Evolutionary conservation across 2,329 filamentous ascomycete species (phyloP).

Genomic region (Trichoderma pleuroti): DNA sequence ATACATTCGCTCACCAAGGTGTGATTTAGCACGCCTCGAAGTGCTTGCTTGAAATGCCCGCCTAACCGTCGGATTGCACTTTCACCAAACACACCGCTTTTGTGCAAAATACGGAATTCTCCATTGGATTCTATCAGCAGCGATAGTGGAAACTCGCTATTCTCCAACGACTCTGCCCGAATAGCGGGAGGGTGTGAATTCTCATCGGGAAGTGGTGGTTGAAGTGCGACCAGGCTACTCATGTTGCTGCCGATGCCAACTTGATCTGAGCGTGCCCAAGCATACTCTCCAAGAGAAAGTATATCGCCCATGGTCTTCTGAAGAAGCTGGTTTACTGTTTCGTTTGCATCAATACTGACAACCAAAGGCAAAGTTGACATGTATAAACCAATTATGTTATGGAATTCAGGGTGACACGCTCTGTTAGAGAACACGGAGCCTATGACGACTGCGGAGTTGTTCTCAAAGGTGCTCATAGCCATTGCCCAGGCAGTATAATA

Average conservation of each 20-base stretch:
- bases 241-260: background rate
- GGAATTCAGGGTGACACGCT: background rate
- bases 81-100: background rate
- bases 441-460: background rate
- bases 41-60: constrained; percentile 10
- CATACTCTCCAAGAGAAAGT: background rate
- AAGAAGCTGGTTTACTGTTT: background rate
- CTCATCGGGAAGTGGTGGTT: constrained; percentile 1
- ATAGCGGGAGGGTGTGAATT: background rate
- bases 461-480: constrained; percentile 6
- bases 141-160: background rate
- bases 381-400: constrained; percentile 5
- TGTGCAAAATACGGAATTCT: background rate
- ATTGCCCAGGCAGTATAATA: constrained; percentile 18
- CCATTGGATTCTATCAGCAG: background rate
- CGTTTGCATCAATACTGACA: background rate
- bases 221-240: background rate
- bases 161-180: background rate
- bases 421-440: constrained; percentile 16
- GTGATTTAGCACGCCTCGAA: background rate
- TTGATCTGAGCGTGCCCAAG: constrained; percentile 15
- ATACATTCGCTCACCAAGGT: background rate
- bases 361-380: constrained; percentile 15
- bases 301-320: background rate
- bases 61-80: background rate